A percentile compares a stretch with the other conserved stretches of the same genome.
These are phyloP conservation scores for sorghum (Sorghum bicolor) DNA, from an alignment of 176 grass and related monocot genomes.

Conservation along the genomic window Sorghum_bicolor_NCBIv3 NC_012875.2:58110501-58111000, in stretches of 20 bases:
- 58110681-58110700: background rate
- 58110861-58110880: background rate
- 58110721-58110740: background rate
- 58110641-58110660: background rate
- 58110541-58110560: background rate
- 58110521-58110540: background rate
- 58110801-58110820: background rate
- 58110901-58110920: background rate
- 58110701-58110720: background rate
- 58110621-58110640: background rate
- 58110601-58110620: background rate
- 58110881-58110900: background rate
- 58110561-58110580: background rate
- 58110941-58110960: background rate
- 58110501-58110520: conserved; percentile 55
- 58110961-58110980: background rate
- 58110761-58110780: background rate
- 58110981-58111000: background rate
- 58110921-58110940: background rate
- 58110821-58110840: background rate
- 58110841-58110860: background rate
- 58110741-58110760: background rate
- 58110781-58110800: background rate
- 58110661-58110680: background rate
- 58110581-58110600: background rate